Evolutionary conservation across 441 rosid species (phyloP), one percentile per base, ranked within the genome.

Genomic region (Pelargonium fulgidum): DNA sequence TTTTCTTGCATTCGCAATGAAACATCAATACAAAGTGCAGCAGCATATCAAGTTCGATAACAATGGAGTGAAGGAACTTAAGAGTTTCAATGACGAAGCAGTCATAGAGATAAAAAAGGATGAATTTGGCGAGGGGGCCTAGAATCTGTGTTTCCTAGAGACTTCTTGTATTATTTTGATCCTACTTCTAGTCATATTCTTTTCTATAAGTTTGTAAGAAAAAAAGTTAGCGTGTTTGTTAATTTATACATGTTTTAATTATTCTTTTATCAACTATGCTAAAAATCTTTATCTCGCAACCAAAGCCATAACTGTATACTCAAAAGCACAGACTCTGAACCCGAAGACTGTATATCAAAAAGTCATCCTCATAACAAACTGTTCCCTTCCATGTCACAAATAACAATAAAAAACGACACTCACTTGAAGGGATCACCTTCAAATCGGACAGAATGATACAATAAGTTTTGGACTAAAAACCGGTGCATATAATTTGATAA

Each of bases 11-110:
- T 76, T 86, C 74, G 81, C 97, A 16, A 83, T 10, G 78, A 79
- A 64, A 63, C 93, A 92, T 76, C 92, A 83, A 75, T 90, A 89
- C 75, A 92, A 84, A 81, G 73, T 59, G 22, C 86, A 78, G 77
- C 80, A 84, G 50, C 64, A 62, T 47, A 61, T 45, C 19, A 29
- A 13, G 8, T 20, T 72, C 0, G 64, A 54, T 1, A 76, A 77
- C 22, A 58, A 29, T 0, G 73, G 36, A 4, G 77, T 80, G 13
- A 76, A 79, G 48, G 84, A 80, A 70, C 66, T 72, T 11, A 76
- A 71, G 66, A 62, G 62, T 68, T 64, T 79, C 4, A 69, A 73
- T 9, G 76, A 70, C 62, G 66, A 62, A 26, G 69, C 33, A 62
- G 41, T 47, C 2, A 16, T 75, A 36, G 80, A 80, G 22, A 44